Base-by-base conservation (phyloP, 192 early-diverging fungal species). In the Cetraspora pellucida region DNA sequence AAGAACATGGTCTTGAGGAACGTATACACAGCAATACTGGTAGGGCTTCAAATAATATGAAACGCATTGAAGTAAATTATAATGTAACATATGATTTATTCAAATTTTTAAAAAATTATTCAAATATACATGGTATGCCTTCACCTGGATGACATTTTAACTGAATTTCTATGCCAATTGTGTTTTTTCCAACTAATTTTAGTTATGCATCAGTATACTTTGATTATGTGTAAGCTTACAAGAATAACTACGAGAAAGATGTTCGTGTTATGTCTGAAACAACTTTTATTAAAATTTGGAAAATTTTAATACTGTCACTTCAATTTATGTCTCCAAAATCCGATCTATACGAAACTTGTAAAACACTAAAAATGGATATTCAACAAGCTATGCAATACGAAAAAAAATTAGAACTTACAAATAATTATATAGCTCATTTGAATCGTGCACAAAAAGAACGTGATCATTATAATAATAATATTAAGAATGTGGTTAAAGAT, bases 321-420 rank as follows among this genome's bases (percentile, higher is more conserved):
- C 19, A 60, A 28, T 60, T 60, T 60, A 60, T 60, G 58, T 25
- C 19, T 11, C 58, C 58, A n/a, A 60, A 60, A 28, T 60, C 58
- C 9, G 58, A 60, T 60, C 19, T 60, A 19, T 60, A 19, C 19
- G 27, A 60, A 6, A 28, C 19, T 19, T 60, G 19, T 19, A n/a
- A 60, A 60, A 60, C 9, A n/a, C 6, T 60, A 9, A 60, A 60
- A 28, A 60, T 60, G 58, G 58, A 60, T 10, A 60, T 25, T 60
- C 27, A 28, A 28, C 19, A 60, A 10, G 19, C 58, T 28, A 19
- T 25, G 9, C 19, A 28, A 28, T 60, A n/a, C 19, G 19, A 60
- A n/a, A n/a, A n/a, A n/a, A n/a, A n/a, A n/a, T n/a, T n/a, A n/a
- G n/a, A n/a, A n/a, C n/a, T n/a, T n/a, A 60, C 5, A 60, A 28